These are phyloP conservation scores for Sugiyamaella chiloensis DNA, from an alignment of 805 yeast genomes.

Conservation along the genomic window DNA sequence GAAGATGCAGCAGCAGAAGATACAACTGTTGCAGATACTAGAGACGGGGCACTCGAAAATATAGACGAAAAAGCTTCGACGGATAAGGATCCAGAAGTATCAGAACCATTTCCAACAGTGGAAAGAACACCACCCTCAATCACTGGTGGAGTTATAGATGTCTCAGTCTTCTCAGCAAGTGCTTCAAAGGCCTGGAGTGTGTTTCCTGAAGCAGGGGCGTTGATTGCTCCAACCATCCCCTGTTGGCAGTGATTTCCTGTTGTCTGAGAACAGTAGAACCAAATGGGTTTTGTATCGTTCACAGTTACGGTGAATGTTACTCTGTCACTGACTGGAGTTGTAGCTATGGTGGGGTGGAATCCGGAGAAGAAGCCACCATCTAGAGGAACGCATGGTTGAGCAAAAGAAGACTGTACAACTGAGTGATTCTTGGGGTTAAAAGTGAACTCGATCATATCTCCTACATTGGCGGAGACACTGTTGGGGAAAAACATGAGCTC, in stretches of 20 bases:
- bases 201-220: slow-evolving; percentile 18
- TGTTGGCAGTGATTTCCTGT: slow-evolving; percentile 21
- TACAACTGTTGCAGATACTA: no score
- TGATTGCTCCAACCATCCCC: slow-evolving; percentile 29
- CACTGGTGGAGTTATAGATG: slow-evolving; percentile 17
- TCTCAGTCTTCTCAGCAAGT: slow-evolving; percentile 14
- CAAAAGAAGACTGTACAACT: slow-evolving; percentile 23
- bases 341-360: slow-evolving; percentile 11
- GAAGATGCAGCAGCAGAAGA: slow-evolving; percentile 6
- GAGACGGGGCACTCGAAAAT: no score
- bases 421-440: slow-evolving; percentile 22
- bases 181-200: slow-evolving; percentile 17
- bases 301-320: slow-evolving; percentile 20
- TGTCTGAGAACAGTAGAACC: slow-evolving; percentile 28
- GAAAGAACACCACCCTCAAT: slow-evolving; percentile 14
- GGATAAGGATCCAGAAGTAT: not conserved
- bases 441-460: slow-evolving; percentile 22
- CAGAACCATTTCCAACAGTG: slow-evolving; percentile 5
- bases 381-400: slow-evolving; percentile 20
- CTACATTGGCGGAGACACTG: slow-evolving; percentile 22
- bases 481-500: slow-evolving; percentile 18
- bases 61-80: no score
- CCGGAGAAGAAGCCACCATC: slow-evolving; percentile 24
- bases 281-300: slow-evolving; percentile 23
- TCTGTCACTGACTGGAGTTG: not conserved